These are phyloP conservation scores for Epichloe aotearoae DNA, from an alignment of 2,329 filamentous ascomycete species.

Conservation along the genomic window DNA sequence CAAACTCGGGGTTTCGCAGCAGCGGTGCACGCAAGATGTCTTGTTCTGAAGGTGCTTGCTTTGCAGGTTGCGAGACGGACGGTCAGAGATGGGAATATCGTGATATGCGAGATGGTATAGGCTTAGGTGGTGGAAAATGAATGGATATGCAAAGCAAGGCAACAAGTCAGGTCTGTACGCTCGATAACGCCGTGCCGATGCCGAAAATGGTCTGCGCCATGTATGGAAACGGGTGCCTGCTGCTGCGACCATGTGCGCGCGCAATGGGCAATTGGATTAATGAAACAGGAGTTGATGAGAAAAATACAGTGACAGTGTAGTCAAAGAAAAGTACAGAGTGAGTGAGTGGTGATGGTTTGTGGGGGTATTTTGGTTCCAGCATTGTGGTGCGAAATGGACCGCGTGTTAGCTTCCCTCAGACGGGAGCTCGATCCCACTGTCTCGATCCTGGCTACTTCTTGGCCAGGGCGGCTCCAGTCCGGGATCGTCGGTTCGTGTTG, in stretches of 20 bases:
- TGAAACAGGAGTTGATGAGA: background rate
- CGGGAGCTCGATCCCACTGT: constrained; percentile 38
- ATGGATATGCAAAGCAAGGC: background rate
- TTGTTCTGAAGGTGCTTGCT: too few species aligned
- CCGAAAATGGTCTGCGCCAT: background rate
- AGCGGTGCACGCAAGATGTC: too few species aligned
- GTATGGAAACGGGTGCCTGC: background rate
- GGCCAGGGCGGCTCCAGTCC: constrained; percentile 18
- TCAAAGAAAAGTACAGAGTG: background rate
- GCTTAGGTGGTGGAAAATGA: background rate
- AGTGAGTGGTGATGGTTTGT: constrained; percentile 2
- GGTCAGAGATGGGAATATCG: too few species aligned
- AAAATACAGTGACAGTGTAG: background rate
- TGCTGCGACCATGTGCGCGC: constrained; percentile 3
- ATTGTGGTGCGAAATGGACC: background rate
- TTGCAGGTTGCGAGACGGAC: too few species aligned
- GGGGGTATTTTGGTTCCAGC: background rate
- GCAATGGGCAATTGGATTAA: background rate
- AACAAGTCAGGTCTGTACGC: background rate
- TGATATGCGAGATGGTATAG: too few species aligned
- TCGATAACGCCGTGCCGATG: background rate
- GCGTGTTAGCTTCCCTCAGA: constrained; percentile 22
- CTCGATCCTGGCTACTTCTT: constrained; percentile 33
- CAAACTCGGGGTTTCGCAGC: too few species aligned
- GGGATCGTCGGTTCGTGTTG: constrained; percentile 12